phyloP scores from a whole-genome alignment of 108 stramenopile species.

The Mediolabrus comicus region DNA sequence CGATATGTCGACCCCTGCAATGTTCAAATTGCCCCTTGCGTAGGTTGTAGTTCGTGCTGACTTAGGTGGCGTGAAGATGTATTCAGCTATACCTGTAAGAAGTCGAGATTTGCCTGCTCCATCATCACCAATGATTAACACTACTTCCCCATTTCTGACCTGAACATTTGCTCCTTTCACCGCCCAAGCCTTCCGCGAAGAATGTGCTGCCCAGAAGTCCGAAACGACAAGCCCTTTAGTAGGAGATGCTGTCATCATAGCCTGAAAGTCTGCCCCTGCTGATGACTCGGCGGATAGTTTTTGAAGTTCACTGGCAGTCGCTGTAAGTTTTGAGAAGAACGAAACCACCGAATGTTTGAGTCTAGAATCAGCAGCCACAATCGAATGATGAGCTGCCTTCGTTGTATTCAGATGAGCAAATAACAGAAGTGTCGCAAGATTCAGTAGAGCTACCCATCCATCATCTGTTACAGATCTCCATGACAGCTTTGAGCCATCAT shows the following conservation, averaged over 20 bases:
- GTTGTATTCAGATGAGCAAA: conserved; percentile 45
- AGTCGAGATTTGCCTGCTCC: conserved; percentile 77
- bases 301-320: conserved; percentile 49
- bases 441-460: conserved; percentile 59
- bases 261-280: conserved; percentile 45
- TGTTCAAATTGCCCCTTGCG: conserved; percentile 63
- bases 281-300: conserved; percentile 23
- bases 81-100: conserved; percentile 77
- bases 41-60: conserved; percentile 59
- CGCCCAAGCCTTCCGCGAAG: conserved; percentile 55
- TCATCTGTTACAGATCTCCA: conserved; percentile 9
- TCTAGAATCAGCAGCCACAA: conserved; percentile 25
- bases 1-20: conserved; percentile 68
- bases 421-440: conserved; percentile 56
- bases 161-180: conserved; percentile 75
- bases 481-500: conserved; percentile 7
- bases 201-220: conserved; percentile 79
- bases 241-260: conserved; percentile 65
- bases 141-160: conserved; percentile 73
- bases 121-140: conserved; percentile 74
- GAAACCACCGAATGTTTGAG: conserved; percentile 23
- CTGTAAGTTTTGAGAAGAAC: conserved; percentile 50
- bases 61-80: conserved; percentile 63
- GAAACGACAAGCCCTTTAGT: conserved; percentile 65
- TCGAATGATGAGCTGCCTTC: conserved; percentile 39